Conservation (phyloP, 2,329 filamentous ascomycete species). For the Sporothrix brunneoviolacea region DNA sequence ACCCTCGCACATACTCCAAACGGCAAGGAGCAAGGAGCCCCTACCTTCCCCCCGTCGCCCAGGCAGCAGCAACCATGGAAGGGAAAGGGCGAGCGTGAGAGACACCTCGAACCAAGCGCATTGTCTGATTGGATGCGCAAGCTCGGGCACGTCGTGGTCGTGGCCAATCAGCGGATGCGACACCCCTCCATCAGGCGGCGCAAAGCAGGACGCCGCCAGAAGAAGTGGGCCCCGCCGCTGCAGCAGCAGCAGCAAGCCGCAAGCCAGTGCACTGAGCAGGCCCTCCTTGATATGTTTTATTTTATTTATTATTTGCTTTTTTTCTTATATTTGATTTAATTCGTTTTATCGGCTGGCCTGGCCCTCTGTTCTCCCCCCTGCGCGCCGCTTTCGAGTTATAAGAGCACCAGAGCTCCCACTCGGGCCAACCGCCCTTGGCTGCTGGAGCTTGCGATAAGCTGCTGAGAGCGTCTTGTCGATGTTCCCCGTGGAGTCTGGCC, state of each 20-base stretch:
- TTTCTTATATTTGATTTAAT: neutral
- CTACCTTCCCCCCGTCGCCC: neutral
- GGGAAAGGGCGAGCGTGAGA: too few species aligned
- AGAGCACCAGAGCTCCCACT: constrained; percentile 15
- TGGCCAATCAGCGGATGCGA: constrained; percentile 9
- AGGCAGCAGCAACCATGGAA: constrained; percentile 11
- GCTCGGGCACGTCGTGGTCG: neutral
- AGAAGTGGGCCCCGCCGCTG: constrained; percentile 1
- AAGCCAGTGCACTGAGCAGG: too few species aligned
- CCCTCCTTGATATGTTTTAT: too few species aligned
- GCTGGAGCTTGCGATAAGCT: constrained; percentile 7
- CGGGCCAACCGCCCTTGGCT: constrained; percentile 4
- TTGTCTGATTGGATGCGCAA: constrained; percentile 13
- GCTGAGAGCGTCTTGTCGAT: neutral
- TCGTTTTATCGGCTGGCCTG: too few species aligned
- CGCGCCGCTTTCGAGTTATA: too few species aligned
- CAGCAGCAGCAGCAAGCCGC: constrained; percentile 2
- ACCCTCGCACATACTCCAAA: neutral
- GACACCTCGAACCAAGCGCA: neutral
- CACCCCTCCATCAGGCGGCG: constrained; percentile 9
- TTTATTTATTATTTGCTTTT: too few species aligned
- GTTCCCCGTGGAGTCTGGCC: neutral
- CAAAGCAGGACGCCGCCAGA: neutral
- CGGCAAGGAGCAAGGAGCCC: neutral
- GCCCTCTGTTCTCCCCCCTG: too few species aligned